A percentile compares a stretch with the other conserved stretches of the same genome.
phyloP scores from a whole-genome alignment of 1,284 basidiomycete genomes.

The Ganoderma sp. region DNA sequence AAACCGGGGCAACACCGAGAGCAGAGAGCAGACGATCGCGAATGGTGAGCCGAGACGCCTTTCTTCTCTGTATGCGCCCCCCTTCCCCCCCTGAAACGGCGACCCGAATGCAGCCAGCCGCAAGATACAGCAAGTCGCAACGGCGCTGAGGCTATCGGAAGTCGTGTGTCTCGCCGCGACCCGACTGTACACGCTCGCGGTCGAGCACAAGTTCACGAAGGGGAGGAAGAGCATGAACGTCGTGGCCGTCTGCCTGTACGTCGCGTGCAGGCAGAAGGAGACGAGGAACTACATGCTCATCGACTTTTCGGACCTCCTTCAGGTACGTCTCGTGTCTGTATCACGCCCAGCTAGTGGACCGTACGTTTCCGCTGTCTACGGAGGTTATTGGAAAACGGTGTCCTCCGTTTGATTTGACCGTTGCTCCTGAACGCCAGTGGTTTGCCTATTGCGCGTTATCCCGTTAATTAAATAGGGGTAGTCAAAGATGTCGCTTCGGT shows the following conservation, averaged over 20 bases:
- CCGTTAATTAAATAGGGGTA: no score
- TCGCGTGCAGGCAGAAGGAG: slow-evolving; percentile 92
- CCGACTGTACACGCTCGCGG: slow-evolving; percentile 91
- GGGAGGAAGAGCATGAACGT: slow-evolving; percentile 93
- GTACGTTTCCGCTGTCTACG: no score
- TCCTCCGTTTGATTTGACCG: no score
- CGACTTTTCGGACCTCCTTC: slow-evolving; percentile 93
- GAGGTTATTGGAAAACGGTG: no score
- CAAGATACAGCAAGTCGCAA: slow-evolving; percentile 84
- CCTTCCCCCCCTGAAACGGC: not conserved
- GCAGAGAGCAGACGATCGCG: slow-evolving; percentile 86
- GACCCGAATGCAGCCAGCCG: slow-evolving; percentile 64
- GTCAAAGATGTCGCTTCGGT: no score
- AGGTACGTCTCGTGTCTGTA: slow-evolving; percentile 53
- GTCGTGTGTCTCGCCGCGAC: slow-evolving; percentile 83
- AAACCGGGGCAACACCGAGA: slow-evolving; percentile 76
- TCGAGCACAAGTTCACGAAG: slow-evolving; percentile 93
- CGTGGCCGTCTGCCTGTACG: slow-evolving; percentile 94
- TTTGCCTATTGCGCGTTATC: no score
- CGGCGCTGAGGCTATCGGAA: slow-evolving; percentile 79
- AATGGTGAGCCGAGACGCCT: slow-evolving; percentile 64
- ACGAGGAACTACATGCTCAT: slow-evolving; percentile 96
- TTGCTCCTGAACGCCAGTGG: no score
- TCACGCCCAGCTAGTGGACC: no score
- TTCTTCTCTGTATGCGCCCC: not conserved